Evolutionary conservation across 2,329 filamentous ascomycete species (phyloP), one percentile per base, ranked within the genome.

Genomic region (Apiospora aurea): DNA sequence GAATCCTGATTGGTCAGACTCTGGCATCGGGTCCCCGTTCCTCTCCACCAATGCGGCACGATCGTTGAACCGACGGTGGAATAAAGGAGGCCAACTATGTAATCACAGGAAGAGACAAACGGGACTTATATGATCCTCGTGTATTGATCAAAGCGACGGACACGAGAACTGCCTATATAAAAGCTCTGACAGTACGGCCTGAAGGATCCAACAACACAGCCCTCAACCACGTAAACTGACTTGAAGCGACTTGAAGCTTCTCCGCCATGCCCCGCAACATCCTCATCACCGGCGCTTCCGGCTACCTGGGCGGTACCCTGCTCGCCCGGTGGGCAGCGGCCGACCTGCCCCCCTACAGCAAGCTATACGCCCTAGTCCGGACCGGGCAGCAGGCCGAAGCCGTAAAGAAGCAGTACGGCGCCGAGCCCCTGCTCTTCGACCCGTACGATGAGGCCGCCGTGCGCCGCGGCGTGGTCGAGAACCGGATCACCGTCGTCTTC

Each of bases 271-370:
- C 75, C 29, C 77, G 77, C 72, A 84, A 84, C 64, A 82, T 87
- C 69, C 82, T 88, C 43, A 80, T 88, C 66, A 88, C 87, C 0
- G 87, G 87, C 11, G 85, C 75, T 41, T 87, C 86, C 0, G 87
- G 87, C 34, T 89, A 89, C 71, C 83, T 89, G 0, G 87, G 87
- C 29, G 87, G 87, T 2, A 83, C 82, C 0, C 78, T 89, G 2
- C 83, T 89, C 6, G 82, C 83, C 11, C 80, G 80, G 7, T 80
- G 82, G 72, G 74, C 77, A 1, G 70, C 72, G 4, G 79, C 82
- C 38, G 75, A 78, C 2, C 81, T 88, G 1, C 83, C 84, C 0
- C 51, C 81, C 6, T 83, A 87, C 73, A 76, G 80, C 29, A 84
- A 79, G 26, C 74, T 88, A 1, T 87, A 82, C 71, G 86, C 86